phyloP scores from a whole-genome alignment of 2,329 filamentous ascomycete species.

The Trichoderma afroharzianum region DNA sequence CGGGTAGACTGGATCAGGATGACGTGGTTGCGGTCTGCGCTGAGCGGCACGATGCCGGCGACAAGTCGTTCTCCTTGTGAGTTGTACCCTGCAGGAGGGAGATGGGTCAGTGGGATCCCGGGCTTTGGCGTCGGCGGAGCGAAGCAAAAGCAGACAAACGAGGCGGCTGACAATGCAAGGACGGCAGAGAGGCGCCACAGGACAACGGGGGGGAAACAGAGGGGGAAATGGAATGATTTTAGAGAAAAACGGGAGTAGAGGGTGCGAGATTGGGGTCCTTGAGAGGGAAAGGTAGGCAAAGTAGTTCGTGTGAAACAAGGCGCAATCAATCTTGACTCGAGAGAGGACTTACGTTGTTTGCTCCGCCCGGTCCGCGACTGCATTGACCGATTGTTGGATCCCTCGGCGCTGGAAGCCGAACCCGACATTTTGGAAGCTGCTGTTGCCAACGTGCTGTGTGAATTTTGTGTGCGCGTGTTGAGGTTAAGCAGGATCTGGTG shows the following conservation, averaged over 20 bases:
- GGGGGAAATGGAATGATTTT: not conserved
- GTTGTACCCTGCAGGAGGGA: conserved; percentile 69
- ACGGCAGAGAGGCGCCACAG: conserved; percentile 1
- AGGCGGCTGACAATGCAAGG: not conserved
- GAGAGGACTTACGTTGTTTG: conserved; percentile 70
- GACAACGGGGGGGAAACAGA: not conserved
- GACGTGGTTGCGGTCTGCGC: conserved; percentile 79
- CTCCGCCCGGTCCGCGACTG: conserved; percentile 72
- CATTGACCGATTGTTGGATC: conserved; percentile 51
- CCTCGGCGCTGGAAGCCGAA: conserved; percentile 36
- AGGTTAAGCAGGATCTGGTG: not conserved
- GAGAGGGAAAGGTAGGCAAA: not conserved
- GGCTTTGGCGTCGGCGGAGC: conserved; percentile 17
- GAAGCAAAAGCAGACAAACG: conserved; percentile 17
- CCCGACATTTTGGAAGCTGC: conserved; percentile 32
- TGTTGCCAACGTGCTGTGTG: conserved; percentile 10
- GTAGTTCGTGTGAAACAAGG: not conserved
- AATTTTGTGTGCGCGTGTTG: not conserved
- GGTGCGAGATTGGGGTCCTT: not conserved
- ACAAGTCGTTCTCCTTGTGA: conserved; percentile 90
- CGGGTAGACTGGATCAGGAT: conserved; percentile 90
- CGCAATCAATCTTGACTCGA: conserved; percentile 11
- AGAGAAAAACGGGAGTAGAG: not conserved
- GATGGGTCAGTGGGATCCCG: conserved; percentile 23
- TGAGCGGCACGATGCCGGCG: conserved; percentile 88